A percentile compares a stretch with the other conserved stretches of the same genome.
Evolutionary conservation across 2,329 filamentous ascomycete species (phyloP).

Genomic region (Pseudonectria foliicola): DNA sequence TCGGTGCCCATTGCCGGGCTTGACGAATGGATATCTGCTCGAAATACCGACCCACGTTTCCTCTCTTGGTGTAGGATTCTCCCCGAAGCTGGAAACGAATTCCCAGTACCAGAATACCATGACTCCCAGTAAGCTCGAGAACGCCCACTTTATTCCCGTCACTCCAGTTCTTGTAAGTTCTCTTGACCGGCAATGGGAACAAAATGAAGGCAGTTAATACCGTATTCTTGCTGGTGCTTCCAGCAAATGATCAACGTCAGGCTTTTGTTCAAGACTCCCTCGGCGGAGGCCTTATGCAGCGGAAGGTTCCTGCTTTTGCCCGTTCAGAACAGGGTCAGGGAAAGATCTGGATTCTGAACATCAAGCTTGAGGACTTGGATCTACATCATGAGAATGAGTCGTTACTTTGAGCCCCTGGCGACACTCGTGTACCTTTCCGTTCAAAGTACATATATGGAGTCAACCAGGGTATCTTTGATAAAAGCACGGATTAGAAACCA

Average conservation of each 20-base stretch:
- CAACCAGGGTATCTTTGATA: too few relatives aligned
- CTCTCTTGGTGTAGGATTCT: too few relatives aligned
- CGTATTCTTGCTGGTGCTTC: rapidly evolving
- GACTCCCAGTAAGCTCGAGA: constrained; percentile 10
- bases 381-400: constrained; percentile 3
- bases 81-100: too few relatives aligned
- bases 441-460: too few relatives aligned
- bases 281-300: constrained; percentile 3
- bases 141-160: constrained; percentile 5
- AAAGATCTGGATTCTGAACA: constrained; percentile 14
- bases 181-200: rapidly evolving
- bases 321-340: not conserved
- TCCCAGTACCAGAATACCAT: too few relatives aligned
- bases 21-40: too few relatives aligned
- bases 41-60: too few relatives aligned
- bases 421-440: too few relatives aligned
- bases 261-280: constrained; percentile 4
- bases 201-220: not conserved
- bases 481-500: too few relatives aligned
- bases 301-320: constrained; percentile 7
- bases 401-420: not conserved
- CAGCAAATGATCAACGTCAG: constrained; percentile 10
- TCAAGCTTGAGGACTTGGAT: constrained; percentile 7
- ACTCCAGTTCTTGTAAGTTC: constrained; percentile 8
- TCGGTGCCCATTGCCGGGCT: too few relatives aligned